phyloP scores from a whole-genome alignment of 225 moss, liverwort and hornwort species.

The Pseudisothecium myosuroides region DNA sequence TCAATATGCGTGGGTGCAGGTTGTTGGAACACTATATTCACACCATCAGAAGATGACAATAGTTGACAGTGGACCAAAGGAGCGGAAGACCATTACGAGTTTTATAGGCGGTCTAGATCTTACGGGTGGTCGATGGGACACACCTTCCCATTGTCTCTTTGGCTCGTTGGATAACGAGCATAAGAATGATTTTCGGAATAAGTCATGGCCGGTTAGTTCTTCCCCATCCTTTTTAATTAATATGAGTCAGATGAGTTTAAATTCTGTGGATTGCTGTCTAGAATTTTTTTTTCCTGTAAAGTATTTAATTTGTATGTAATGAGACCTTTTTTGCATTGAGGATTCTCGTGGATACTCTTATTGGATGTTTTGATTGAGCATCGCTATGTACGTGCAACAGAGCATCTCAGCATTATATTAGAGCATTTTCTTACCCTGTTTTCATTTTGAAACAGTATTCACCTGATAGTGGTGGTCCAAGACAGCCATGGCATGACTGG shows the following conservation, averaged over 20 bases:
- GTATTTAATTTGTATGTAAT: not conserved
- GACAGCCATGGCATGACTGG: slow-evolving; percentile 96
- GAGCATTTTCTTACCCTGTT: not conserved
- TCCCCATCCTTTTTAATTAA: not conserved
- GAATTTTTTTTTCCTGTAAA: not conserved
- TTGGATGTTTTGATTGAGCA: not conserved
- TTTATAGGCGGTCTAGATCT: slow-evolving; percentile 52
- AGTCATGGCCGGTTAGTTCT: slow-evolving; percentile 38
- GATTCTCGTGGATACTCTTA: not conserved
- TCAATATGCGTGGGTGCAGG: slow-evolving; percentile 8
- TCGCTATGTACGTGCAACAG: not conserved
- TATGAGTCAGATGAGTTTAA: not conserved
- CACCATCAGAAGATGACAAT: slow-evolving; percentile 56
- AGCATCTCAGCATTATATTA: not conserved
- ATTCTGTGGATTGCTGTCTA: not conserved
- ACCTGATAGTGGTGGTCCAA: slow-evolving; percentile 72
- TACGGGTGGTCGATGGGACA: slow-evolving; percentile 47
- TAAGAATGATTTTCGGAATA: slow-evolving; percentile 34
- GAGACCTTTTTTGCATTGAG: not conserved
- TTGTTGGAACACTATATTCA: slow-evolving; percentile 46
- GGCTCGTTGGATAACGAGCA: slow-evolving; percentile 29
- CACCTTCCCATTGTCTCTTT: slow-evolving; percentile 45
- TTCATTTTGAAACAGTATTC: slow-evolving; percentile 11
- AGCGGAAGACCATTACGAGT: slow-evolving; percentile 22
- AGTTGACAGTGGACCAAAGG: slow-evolving; percentile 27